Base-by-base conservation (phyloP, 2,329 filamentous ascomycete genomes). In the Exophiala sp. region DNA sequence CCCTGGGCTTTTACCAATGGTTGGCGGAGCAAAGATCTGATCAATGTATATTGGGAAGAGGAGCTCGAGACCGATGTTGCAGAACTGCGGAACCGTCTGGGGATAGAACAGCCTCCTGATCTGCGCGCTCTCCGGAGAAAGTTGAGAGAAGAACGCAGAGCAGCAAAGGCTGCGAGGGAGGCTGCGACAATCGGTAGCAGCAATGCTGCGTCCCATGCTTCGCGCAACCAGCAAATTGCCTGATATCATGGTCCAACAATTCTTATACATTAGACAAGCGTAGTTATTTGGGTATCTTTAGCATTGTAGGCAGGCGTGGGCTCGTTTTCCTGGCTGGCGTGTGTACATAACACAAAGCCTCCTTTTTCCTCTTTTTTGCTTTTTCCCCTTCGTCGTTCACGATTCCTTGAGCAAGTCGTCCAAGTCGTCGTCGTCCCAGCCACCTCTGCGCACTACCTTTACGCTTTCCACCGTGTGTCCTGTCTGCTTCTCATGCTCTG, bases 41-140 rank as follows among this genome's bases (percentile, higher is more conserved):
- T 98, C 59, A 96, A 96, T 67, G 83, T 98, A 1, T 98, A 95
- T 65, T 98, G 93, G 93, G 93, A 98, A 70, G 88, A 97, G 73
- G 80, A 91, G 71, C 70, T 98, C 59, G 84, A 90, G 71, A 86
- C 82, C 50, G 84, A 95, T 67, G 87, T 95, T 21, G 77, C 81
- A 44, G 86, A 83, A 58, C 65, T 98, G 65, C 78, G 93, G 58
- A 67, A 64, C 3, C 78, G 89, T 65, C 66, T 98, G 61, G 83
- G 87, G 1, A 89, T 98, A 47, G 88, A 97, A 73, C 81, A 80
- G 64, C 93, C 93, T 29, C 88, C 90, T 6, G 89, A 97, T 68
- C 71, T 97, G 69, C 78, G 91, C 61, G 78, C 79, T 21, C 87
- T 91, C 42, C 76, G 93, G 59, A 85, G 78, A 70, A 74, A 75